phyloP scores from a whole-genome alignment of 148 eudicot species.

The Agrostemma githago region DNA sequence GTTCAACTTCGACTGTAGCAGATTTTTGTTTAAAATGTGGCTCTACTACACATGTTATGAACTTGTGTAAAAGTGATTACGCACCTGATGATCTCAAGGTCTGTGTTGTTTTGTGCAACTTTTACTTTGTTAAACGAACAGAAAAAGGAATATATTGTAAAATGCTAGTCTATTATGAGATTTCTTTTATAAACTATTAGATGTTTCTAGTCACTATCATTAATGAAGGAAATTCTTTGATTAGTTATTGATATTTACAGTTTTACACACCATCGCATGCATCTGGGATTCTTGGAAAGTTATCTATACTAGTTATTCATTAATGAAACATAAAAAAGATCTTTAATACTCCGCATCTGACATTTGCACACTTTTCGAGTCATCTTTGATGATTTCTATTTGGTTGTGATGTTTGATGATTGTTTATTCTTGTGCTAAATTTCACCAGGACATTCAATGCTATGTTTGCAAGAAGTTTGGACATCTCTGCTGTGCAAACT shows the following conservation, averaged over 20 bases:
- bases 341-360: not conserved
- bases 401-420: not conserved
- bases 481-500: slow-evolving; percentile 82
- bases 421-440: slow-evolving; percentile 4
- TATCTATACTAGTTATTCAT: not conserved
- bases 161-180: not conserved
- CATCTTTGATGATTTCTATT: not conserved
- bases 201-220: not conserved
- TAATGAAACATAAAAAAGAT: slow-evolving; percentile 2
- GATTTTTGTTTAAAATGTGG: slow-evolving; percentile 84
- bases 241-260: not conserved
- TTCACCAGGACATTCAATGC: slow-evolving; percentile 68
- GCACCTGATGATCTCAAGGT: slow-evolving; percentile 81
- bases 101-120: not conserved
- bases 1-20: slow-evolving; percentile 30
- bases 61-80: slow-evolving; percentile 62
- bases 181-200: not conserved
- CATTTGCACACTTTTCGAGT: not conserved
- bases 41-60: slow-evolving; percentile 71
- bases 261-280: not conserved
- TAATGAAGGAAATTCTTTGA: not conserved
- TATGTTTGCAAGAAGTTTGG: slow-evolving; percentile 79
- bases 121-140: not conserved
- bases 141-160: not conserved
- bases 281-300: not conserved